Base-by-base conservation (phyloP, 2,329 filamentous ascomycete genomes). In the Magnaporthales sp. region DNA sequence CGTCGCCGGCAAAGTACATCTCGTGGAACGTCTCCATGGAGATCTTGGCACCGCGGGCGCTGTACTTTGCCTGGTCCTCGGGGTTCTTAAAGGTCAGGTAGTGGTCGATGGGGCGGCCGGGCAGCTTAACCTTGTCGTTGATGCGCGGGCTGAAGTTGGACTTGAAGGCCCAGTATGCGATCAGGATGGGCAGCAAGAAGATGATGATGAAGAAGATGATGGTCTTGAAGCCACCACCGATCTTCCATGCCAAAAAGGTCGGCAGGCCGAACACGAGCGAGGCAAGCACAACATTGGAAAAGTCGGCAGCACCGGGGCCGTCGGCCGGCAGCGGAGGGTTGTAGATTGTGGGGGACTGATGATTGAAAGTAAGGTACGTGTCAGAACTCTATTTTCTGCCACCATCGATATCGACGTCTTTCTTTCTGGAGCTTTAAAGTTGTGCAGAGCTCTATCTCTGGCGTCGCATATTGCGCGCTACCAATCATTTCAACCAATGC, bases 1-100 rank as follows among this genome's bases (percentile, higher is more conserved):
- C 93, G 67, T 96, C 89, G 68, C 92, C 92, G 75, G 95, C 90
- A 79, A 98, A 96, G 84, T 97, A 98, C 90, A 94, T 96, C 80
- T 97, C 93, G 77, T 96, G 89, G 84, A 98, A 98, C 27, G 92
- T 96, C 82, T 96, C 90, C 83, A 96, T 90, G 66, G 92, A 89
- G 68, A 95, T 92, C 81, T 91, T 93, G 63, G 38, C 38, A 80
- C 86, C 91, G 78, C 84, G 85, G 77, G 91, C 91, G 72, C 85
- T 84, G 81, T 92, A 95, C 80, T 89, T 92, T 73, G 77, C 75
- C 74, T 83, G 76, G 74, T 87, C 84, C 67, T 77, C 77, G n/a
- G 80, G 78, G 71, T 85, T 85, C 80, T 92, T 91, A 84, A 95
- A 95, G 68, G 86, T 89, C 71, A 95, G 87, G 81, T 98, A 98